A percentile compares a stretch with the other conserved stretches of the same genome.
Evolutionary conservation across 345 rosid species (phyloP).

Genomic region (Salix caprea): DNA sequence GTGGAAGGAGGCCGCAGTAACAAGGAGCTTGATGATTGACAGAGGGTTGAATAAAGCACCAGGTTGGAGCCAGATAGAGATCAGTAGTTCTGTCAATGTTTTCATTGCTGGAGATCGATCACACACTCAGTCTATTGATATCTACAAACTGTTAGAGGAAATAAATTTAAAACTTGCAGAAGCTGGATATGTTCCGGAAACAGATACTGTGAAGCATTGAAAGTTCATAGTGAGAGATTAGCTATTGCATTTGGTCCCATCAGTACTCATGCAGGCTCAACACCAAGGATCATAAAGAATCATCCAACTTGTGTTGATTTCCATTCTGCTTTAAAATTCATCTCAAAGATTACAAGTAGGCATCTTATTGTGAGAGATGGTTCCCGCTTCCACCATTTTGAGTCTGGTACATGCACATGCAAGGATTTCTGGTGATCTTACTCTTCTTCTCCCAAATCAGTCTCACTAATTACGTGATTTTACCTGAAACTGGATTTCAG

Average conservation of each 20-base stretch:
- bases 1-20: conserved; percentile 26
- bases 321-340: conserved; percentile 14
- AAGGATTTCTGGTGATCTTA: conserved; percentile 15
- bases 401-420: conserved; percentile 17
- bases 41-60: conserved; percentile 20
- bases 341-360: conserved; percentile 18
- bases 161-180: conserved; percentile 12
- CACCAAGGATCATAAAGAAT: conserved; percentile 8
- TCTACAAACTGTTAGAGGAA: conserved; percentile 11
- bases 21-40: conserved; percentile 18
- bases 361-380: conserved; percentile 17
- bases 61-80: conserved; percentile 25
- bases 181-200: conserved; percentile 14
- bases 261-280: conserved; percentile 2
- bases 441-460: not conserved
- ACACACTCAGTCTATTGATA: conserved; percentile 9
- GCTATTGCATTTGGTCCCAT: conserved; percentile 18
- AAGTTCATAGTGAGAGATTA: conserved; percentile 10
- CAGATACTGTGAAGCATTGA: conserved; percentile 3
- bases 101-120: conserved; percentile 24
- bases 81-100: conserved; percentile 11
- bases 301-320: conserved; percentile 13
- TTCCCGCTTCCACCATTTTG: conserved; percentile 16
- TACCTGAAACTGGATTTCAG: not conserved
- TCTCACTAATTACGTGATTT: not conserved